Conservation (phyloP, 345 rosid genomes). For the Hypericum androsaemum region DNA sequence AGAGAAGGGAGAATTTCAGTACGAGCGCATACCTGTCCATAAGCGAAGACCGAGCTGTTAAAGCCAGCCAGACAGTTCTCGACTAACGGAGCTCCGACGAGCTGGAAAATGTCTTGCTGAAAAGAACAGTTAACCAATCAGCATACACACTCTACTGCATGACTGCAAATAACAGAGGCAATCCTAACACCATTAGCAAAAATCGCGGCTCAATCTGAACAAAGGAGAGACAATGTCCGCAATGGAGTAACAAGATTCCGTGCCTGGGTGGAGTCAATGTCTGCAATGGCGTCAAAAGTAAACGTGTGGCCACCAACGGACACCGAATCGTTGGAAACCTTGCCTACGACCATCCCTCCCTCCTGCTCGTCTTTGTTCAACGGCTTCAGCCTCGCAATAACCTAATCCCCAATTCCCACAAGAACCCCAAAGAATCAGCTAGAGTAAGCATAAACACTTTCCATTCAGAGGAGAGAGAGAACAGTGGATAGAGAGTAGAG, state of each 20-base stretch:
- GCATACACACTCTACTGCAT: too few species aligned
- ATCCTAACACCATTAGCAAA: background rate
- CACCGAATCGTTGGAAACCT: slow-evolving; percentile 54
- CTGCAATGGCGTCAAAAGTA: slow-evolving; percentile 84
- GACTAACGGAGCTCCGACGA: slow-evolving; percentile 79
- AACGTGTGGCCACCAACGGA: slow-evolving; percentile 65
- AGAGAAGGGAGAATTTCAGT: too few species aligned
- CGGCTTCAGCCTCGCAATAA: slow-evolving; percentile 82
- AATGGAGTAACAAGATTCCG: slow-evolving; percentile 25
- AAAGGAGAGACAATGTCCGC: slow-evolving; percentile 47
- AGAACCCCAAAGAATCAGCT: too few species aligned
- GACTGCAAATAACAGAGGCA: too few species aligned
- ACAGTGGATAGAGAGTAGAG: background rate
- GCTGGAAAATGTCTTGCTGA: slow-evolving; percentile 80
- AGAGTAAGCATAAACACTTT: too few species aligned
- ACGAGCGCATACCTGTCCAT: slow-evolving; percentile 87
- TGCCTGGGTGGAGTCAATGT: slow-evolving; percentile 71
- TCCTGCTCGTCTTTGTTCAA: slow-evolving; percentile 55
- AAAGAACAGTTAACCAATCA: background rate
- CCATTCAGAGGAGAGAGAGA: too few species aligned
- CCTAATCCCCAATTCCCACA: slow-evolving; percentile 30
- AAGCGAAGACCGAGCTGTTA: slow-evolving; percentile 96
- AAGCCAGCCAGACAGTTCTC: slow-evolving; percentile 96
- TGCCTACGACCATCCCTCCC: slow-evolving; percentile 62
- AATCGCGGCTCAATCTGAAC: background rate